Percentiles rank a stretch among this genome's conserved stretches.
phyloP scores from a whole-genome alignment of 1,284 basidiomycete genomes.

The Xanthoconium separans region DNA sequence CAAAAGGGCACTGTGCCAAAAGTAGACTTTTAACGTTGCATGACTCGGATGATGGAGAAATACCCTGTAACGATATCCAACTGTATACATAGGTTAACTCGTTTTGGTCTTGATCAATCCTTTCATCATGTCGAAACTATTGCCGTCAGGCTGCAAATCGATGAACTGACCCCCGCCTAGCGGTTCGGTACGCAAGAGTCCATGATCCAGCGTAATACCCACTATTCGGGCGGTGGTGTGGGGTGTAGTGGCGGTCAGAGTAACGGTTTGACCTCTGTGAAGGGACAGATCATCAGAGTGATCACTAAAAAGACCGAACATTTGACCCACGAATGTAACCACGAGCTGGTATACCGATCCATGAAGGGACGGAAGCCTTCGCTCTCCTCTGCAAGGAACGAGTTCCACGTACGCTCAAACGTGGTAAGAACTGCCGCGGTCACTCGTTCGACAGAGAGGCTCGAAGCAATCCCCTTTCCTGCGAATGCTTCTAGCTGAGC shows the following conservation, averaged over 20 bases:
- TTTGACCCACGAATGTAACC: slow-evolving; percentile 84
- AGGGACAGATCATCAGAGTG: slow-evolving; percentile 7
- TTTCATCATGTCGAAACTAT: slow-evolving; percentile 94
- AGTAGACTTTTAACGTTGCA: slow-evolving; percentile 21
- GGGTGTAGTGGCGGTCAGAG: slow-evolving; percentile 74
- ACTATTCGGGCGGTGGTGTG: slow-evolving; percentile 73
- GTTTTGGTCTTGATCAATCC: slow-evolving; percentile 78
- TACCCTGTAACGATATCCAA: slow-evolving; percentile 6
- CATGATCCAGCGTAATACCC: slow-evolving; percentile 87
- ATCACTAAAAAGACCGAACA: not conserved
- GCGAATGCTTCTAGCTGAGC: slow-evolving; percentile 59
- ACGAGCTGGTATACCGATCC: slow-evolving; percentile 73
- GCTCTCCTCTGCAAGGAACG: slow-evolving; percentile 54
- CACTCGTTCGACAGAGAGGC: slow-evolving; percentile 71
- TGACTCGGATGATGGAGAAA: not conserved
- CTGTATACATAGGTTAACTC: slow-evolving; percentile 6
- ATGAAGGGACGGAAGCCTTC: slow-evolving; percentile 78
- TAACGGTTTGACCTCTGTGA: slow-evolving; percentile 80
- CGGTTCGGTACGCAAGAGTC: slow-evolving; percentile 81
- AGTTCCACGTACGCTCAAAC: slow-evolving; percentile 79
- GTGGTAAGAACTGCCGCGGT: slow-evolving; percentile 75
- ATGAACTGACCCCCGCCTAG: slow-evolving; percentile 48
- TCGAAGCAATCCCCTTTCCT: too few relatives aligned
- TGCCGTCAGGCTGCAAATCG: slow-evolving; percentile 89
- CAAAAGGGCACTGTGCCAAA: slow-evolving; percentile 15